Base-by-base conservation (phyloP, 2,329 filamentous ascomycete species). In the Ophiostoma ulmi region DNA sequence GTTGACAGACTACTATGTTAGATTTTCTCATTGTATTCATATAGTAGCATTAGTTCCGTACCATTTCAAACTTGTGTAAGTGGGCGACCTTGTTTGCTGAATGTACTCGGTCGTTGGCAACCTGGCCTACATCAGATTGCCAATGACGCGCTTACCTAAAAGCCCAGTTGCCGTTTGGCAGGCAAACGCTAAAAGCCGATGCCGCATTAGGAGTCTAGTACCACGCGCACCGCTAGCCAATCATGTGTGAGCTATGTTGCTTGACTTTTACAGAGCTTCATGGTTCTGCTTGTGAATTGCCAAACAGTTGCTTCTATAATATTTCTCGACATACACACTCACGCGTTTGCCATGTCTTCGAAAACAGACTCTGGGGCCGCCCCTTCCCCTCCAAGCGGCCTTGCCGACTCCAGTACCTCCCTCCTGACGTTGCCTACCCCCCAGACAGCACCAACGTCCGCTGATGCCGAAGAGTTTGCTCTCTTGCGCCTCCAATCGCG, bases 401-500 rank as follows among this genome's bases (percentile, higher is more conserved):
- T 31, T 7, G 22, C 39, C 22, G 39, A 67, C n/a, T 14, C 65
- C n/a, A 41, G 4, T 14, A 55, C 65, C 13, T 4, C 26, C 5
- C 26, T 26, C 5, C 5, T 35, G 8, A 26, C 66, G 41, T 8
- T 41, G 22, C 39, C 26, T 2, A 52, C 41, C 2, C 39, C 41
- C 44, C 41, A 55, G 44, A 52, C 44, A 52, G 26, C 41, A n/a
- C 13, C n/a, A 22, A 22, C 13, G 2, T 6, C 26, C 5, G 22
- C 13, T 7, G 44, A 58, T 36, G 70, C 39, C 17, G 44, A 22
- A n/a, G 68, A 31, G 26, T 68, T 72, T 58, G 77, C 79, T 41
- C 72, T 78, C 70, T 79, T 78, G 75, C 72, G 73, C 70, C 77
- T 74, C 63, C 78, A 80, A 71, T 83, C 84, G 7, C 84, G 86